Percentiles rank a stretch among this genome's conserved stretches.
These are phyloP conservation scores for Corniculantispora saksenae DNA, from an alignment of 2,329 filamentous ascomycete species.

Conservation along the genomic window DNA sequence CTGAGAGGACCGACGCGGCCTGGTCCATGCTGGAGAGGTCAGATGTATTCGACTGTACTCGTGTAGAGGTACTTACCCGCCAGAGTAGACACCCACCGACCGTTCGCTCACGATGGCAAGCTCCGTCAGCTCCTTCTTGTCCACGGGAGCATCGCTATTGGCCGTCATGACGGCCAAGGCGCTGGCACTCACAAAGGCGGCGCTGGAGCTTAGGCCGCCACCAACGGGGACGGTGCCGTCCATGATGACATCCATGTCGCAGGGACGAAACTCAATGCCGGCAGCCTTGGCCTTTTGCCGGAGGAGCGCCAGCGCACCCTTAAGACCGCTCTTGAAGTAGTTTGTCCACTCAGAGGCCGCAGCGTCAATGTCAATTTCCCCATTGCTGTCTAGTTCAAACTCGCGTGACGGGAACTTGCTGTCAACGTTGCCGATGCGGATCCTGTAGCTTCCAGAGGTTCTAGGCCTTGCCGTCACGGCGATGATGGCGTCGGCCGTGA, in stretches of 20 bases:
- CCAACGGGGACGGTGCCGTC: constrained; percentile 91
- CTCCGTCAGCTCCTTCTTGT: constrained; percentile 91
- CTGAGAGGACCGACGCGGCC: constrained; percentile 89
- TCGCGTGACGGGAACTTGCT: constrained; percentile 74
- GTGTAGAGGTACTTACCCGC: constrained; percentile 62
- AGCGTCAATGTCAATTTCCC: constrained; percentile 77
- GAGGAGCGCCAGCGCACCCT: constrained; percentile 78
- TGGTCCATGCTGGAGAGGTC: constrained; percentile 99
- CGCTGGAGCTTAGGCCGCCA: constrained; percentile 89
- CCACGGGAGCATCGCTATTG: constrained; percentile 74
- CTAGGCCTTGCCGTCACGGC: constrained; percentile 66
- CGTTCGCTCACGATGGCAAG: constrained; percentile 93
- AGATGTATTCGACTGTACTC: neutral
- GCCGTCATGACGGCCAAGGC: constrained; percentile 85
- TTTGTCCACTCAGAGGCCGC: constrained; percentile 92
- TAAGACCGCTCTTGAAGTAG: constrained; percentile 93
- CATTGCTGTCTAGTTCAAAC: constrained; percentile 67
- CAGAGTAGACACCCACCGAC: constrained; percentile 92
- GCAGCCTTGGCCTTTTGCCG: constrained; percentile 61
- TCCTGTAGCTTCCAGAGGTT: constrained; percentile 56
- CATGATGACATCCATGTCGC: constrained; percentile 82
- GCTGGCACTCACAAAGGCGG: constrained; percentile 88
- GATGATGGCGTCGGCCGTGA: constrained; percentile 86
- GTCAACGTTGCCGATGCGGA: constrained; percentile 81
- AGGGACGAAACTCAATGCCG: constrained; percentile 56